These are phyloP conservation scores for Cladosporium sphaerospermum DNA, from an alignment of 2,329 filamentous ascomycete genomes.

Conservation along the genomic window DNA sequence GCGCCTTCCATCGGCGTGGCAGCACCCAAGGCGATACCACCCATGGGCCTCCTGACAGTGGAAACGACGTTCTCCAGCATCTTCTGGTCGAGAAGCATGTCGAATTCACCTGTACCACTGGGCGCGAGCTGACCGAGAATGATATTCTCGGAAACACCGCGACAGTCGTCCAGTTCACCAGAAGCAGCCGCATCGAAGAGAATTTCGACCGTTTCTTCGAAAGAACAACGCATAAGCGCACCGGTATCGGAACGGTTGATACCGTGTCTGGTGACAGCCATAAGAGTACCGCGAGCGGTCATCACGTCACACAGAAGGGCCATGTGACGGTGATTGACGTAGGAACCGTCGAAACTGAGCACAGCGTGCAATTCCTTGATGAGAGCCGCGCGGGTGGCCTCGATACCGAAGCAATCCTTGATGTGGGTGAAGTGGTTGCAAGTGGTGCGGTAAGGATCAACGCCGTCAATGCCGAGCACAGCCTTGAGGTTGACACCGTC, in stretches of 20 bases:
- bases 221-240: constrained; percentile 98
- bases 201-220: constrained; percentile 98
- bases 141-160: constrained; percentile 96
- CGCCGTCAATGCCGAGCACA: constrained; percentile 79
- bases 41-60: constrained; percentile 43
- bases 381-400: constrained; percentile 81
- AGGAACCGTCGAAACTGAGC: constrained; percentile 96
- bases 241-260: constrained; percentile 98
- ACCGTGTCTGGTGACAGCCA: constrained; percentile 94
- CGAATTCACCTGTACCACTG: constrained; percentile 93
- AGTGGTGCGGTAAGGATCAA: constrained; percentile 78
- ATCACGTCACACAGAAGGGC: constrained; percentile 94
- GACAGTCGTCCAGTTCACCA: constrained; percentile 94
- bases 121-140: constrained; percentile 97
- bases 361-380: constrained; percentile 86
- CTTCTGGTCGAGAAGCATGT: constrained; percentile 85
- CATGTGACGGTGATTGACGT: constrained; percentile 98
- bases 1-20: constrained; percentile 65
- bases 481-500: constrained; percentile 80
- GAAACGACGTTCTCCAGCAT: constrained; percentile 96
- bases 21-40: constrained; percentile 73
- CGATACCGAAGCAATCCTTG: constrained; percentile 91
- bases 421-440: constrained; percentile 96
- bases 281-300: constrained; percentile 89
- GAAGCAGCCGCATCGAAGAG: constrained; percentile 89